Percentiles rank a stretch among this genome's conserved stretches.
Evolutionary conservation across 23 red algal species (phyloP).

Genomic region (Gracilaria caudata): DNA sequence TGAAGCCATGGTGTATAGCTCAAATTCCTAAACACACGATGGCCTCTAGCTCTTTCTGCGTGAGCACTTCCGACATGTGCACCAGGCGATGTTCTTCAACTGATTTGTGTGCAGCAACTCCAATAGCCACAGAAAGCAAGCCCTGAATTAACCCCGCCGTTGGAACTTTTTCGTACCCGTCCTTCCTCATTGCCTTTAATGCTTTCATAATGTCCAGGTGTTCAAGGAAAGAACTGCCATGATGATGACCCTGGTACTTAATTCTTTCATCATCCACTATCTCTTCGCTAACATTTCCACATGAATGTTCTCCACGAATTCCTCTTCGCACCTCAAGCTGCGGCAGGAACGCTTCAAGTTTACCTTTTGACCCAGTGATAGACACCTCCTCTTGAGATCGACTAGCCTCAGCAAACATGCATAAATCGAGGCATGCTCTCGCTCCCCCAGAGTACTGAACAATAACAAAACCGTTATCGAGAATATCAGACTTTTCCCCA

Average conservation of each 20-base stretch:
- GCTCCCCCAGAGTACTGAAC: constrained; percentile 63
- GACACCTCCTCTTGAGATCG: constrained; percentile 69
- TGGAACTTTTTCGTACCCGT: neutral
- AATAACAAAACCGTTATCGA: constrained; percentile 77
- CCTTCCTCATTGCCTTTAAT: constrained; percentile 2
- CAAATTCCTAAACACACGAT: neutral
- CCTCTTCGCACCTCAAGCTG: constrained; percentile 67
- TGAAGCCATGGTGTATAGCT: neutral
- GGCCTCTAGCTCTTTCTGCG: constrained; percentile 26
- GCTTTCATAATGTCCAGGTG: constrained; percentile 67
- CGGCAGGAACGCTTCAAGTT: constrained; percentile 75
- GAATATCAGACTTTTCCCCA: constrained; percentile 61
- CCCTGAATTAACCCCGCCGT: constrained; percentile 54
- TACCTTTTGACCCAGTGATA: constrained; percentile 58
- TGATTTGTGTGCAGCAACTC: constrained; percentile 69
- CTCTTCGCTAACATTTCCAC: constrained; percentile 47
- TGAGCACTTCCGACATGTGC: constrained; percentile 44
- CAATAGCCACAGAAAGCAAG: constrained; percentile 72
- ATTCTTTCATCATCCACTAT: constrained; percentile 49
- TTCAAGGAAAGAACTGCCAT: constrained; percentile 67
- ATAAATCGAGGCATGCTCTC: constrained; percentile 73
- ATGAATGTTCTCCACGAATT: constrained; percentile 42
- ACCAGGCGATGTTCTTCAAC: constrained; percentile 46
- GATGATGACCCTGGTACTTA: constrained; percentile 74
- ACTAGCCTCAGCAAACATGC: constrained; percentile 86